Conservation (phyloP, 2,329 filamentous ascomycete species). For the Hirsutella thompsonii region DNA sequence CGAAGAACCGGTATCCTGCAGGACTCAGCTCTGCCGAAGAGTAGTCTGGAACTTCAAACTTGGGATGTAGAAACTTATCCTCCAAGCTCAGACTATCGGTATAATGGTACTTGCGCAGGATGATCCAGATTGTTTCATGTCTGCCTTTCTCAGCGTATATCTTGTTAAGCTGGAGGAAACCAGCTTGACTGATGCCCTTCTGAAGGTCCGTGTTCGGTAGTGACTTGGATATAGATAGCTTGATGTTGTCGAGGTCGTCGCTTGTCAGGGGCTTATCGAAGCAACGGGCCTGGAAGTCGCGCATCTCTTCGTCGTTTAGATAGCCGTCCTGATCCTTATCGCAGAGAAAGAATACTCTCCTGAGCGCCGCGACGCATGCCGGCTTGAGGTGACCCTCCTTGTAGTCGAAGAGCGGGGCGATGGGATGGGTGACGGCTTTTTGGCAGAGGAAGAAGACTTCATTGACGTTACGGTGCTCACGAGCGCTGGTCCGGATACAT, state of each 20-base stretch:
- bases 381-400: conserved; percentile 86
- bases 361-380: conserved; percentile 72
- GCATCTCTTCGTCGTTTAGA: conserved; percentile 80
- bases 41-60: conserved; percentile 85
- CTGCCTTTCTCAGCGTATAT: conserved; percentile 94
- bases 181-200: conserved; percentile 65
- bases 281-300: conserved; percentile 80
- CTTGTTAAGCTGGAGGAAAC: conserved; percentile 86
- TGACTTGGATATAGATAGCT: conserved; percentile 64
- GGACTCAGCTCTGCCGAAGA: conserved; percentile 90
- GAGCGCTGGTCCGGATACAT: conserved; percentile 86
- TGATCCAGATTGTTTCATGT: conserved; percentile 97
- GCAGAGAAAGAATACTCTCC: conserved; percentile 86
- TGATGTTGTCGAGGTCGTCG: conserved; percentile 84
- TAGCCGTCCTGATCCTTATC: conserved; percentile 94
- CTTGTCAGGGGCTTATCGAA: conserved; percentile 77
- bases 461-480: conserved; percentile 87
- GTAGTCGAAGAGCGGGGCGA: conserved; percentile 91
- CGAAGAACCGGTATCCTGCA: conserved; percentile 91
- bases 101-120: conserved; percentile 87
- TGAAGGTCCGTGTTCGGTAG: conserved; percentile 49
- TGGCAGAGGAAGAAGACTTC: conserved; percentile 97
- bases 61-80: conserved; percentile 82
- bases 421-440: conserved; percentile 93
- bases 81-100: conserved; percentile 89